Conservation (phyloP, 192 early-diverging fungal genomes). For the Gonapodya prolifera region DNA sequence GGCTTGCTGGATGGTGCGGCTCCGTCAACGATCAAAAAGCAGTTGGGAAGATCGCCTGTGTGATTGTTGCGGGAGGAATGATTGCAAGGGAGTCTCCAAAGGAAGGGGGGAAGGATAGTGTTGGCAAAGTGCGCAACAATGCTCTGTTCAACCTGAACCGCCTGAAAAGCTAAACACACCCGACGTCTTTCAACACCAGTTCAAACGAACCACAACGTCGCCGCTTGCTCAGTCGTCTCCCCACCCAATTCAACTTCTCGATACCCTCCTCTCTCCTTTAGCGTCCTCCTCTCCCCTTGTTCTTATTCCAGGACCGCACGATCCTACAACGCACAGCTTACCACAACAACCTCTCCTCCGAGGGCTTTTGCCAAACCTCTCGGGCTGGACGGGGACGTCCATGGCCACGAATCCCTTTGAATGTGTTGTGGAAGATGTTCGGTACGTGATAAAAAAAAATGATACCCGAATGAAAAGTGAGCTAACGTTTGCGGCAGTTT, state of each 20-base stretch:
- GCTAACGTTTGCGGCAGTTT: slow-evolving; percentile 33
- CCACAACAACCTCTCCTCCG: slow-evolving; percentile 79
- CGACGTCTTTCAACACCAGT: background rate
- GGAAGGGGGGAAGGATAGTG: slow-evolving; percentile 2
- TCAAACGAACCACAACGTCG: background rate
- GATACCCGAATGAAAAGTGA: background rate
- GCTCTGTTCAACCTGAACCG: background rate
- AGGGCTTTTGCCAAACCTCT: slow-evolving; percentile 52
- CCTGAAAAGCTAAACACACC: background rate
- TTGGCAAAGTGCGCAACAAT: background rate
- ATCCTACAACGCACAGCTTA: slow-evolving; percentile 62
- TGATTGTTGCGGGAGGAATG: slow-evolving; percentile 67
- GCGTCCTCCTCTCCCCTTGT: slow-evolving; percentile 48
- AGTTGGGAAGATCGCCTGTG: slow-evolving; percentile 45
- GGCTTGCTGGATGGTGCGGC: slow-evolving; percentile 64
- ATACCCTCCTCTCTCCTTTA: slow-evolving; percentile 52
- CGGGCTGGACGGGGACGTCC: slow-evolving; percentile 45
- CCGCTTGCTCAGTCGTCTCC: slow-evolving; percentile 14
- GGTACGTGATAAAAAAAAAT: slow-evolving; percentile 35
- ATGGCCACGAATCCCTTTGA: slow-evolving; percentile 71
- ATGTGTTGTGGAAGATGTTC: slow-evolving; percentile 47
- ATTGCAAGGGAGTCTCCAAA: slow-evolving; percentile 14
- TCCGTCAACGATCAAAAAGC: slow-evolving; percentile 31
- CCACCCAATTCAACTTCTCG: slow-evolving; percentile 39
- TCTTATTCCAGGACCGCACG: slow-evolving; percentile 67